phyloP scores from a whole-genome alignment of 2,329 filamentous ascomycete species.

The Fusarium agapanthi region DNA sequence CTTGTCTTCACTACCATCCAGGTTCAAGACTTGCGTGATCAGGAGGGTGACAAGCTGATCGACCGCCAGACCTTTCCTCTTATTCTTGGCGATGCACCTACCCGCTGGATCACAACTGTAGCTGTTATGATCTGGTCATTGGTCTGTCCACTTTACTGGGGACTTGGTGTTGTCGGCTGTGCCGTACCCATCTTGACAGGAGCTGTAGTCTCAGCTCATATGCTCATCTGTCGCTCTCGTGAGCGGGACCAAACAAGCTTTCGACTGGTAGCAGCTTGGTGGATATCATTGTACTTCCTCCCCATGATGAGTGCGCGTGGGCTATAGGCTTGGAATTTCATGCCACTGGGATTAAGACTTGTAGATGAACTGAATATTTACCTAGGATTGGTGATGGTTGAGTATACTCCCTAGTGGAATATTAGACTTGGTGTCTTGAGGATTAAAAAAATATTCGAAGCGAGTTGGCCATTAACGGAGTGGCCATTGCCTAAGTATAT shows the following conservation, averaged over 20 bases:
- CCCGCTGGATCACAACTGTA: constrained; percentile 30
- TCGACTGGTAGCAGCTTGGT: constrained; percentile 31
- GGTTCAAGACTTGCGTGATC: constrained; percentile 38
- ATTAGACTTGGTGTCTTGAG: too few relatives aligned
- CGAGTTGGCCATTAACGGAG: too few relatives aligned
- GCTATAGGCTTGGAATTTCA: background rate
- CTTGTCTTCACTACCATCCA: constrained; percentile 41
- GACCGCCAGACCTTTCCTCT: constrained; percentile 37
- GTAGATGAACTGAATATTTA: too few relatives aligned
- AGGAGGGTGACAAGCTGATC: constrained; percentile 36
- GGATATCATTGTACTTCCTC: constrained; percentile 28
- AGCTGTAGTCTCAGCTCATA: constrained; percentile 15
- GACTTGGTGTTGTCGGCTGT: constrained; percentile 5
- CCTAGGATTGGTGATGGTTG: accelerated
- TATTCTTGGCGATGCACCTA: constrained; percentile 33
- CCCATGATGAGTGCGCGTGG: constrained; percentile 21
- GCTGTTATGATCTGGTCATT: constrained; percentile 30
- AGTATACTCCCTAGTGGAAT: accelerated
- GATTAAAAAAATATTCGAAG: too few relatives aligned
- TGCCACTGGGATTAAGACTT: background rate
- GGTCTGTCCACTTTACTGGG: constrained; percentile 30
- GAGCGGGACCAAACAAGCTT: constrained; percentile 24
- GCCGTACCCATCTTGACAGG: background rate
- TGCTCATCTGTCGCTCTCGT: constrained; percentile 21
- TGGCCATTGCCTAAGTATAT: background rate